Conservation (phyloP, 768 basidiomycete species). For the Tylopilus subfusipes region DNA sequence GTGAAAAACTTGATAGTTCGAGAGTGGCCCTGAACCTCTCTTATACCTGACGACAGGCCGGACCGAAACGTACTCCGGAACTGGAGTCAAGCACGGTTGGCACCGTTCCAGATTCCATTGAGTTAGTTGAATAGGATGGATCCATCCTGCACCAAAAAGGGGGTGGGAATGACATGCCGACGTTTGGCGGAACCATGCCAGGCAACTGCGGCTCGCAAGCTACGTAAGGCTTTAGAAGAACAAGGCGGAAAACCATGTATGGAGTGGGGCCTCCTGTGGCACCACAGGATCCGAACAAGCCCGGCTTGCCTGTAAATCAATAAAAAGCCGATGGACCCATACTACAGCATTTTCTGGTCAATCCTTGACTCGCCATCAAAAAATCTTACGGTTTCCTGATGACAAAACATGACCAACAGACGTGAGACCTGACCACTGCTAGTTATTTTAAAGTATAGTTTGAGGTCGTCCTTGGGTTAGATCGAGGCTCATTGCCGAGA, state of each 20-base stretch:
- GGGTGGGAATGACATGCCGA: neutral
- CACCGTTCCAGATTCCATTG: neutral
- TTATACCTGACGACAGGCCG: constrained; percentile 11
- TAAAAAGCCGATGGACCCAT: neutral
- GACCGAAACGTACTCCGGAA: neutral
- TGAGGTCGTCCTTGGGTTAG: neutral
- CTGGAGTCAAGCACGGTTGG: neutral
- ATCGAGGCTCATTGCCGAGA: neutral
- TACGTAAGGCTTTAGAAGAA: neutral
- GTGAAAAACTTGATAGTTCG: constrained; percentile 7
- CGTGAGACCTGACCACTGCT: neutral
- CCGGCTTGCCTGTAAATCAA: neutral
- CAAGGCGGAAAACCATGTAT: neutral
- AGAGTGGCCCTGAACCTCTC: neutral
- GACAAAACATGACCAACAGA: neutral
- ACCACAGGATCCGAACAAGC: neutral
- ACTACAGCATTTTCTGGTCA: neutral
- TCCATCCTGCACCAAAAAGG: constrained; percentile 21
- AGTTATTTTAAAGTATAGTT: neutral
- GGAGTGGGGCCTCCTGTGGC: neutral
- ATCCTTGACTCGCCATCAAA: neutral
- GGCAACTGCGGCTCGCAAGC: neutral
- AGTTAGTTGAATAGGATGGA: constrained; percentile 1
- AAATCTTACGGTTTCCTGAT: neutral
- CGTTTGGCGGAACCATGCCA: neutral